Evolutionary conservation across 495 filamentous ascomycete species (phyloP), one percentile per base, ranked within the genome.

Genomic region (Penicillium nucicola): DNA sequence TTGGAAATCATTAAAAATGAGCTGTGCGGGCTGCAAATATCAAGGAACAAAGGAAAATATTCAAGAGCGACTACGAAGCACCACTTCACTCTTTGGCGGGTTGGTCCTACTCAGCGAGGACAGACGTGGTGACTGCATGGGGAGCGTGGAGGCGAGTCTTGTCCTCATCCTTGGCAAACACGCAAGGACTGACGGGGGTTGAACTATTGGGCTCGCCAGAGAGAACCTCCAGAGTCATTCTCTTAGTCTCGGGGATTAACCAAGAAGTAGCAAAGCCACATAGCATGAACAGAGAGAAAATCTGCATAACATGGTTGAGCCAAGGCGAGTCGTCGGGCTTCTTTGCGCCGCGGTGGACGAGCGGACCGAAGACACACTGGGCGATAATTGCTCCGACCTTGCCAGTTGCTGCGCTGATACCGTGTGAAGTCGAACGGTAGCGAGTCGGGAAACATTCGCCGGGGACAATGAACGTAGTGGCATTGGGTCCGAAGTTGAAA

Each of bases 371-470:
- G 31, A 78, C 71, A 44, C 74, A 78, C 45, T 75, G 67, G 4
- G 64, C 67, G 25, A 78, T 68, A 42, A 78, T 92, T 43, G 90
- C 86, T 8, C 90, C 89, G 12, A 93, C 64, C 64, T 96, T 96
- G 32, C 91, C 91, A 3, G 84, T 75, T 0, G 86, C 90, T 11
- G 90, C 91, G 5, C 84, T 89, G 64, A 96, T 78, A 41, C 91
- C 91, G 68, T 95, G 90, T 3, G 86, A 87, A 25, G 88, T 89
- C 8, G 84, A 87, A 3, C 91, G 80, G 62, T 92, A 93, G 36
- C 90, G 84, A 4, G 91, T 95, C 0, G 90, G 91, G 74, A 93
- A 96, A 58, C 83, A 86, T 64, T 96, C 91, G 17, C 89, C 90
- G 9, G 91, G 90, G 1, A 95, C 84, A 58, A 95, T 86, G 74